Evolutionary conservation across 805 yeast genomes (phyloP), one percentile per base, ranked within the genome.

Genomic region (Metschnikowia cubensis): DNA sequence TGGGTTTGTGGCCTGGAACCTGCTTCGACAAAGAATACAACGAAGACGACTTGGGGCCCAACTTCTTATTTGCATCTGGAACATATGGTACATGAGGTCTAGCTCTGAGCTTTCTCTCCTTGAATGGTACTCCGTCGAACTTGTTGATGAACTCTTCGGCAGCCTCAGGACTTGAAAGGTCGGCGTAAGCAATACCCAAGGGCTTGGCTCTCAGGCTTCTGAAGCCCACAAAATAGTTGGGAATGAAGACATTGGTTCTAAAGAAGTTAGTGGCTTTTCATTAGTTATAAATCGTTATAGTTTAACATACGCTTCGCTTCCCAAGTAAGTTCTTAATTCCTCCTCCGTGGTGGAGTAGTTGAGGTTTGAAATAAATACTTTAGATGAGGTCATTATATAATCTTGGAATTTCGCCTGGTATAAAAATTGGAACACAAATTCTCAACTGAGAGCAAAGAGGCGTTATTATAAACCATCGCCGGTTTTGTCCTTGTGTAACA

Each of bases 361-460:
- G 49, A 84, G 70, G 62, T 84, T 84, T 50, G 79, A 76, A 49
- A 84, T 67, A 54, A 77, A 79, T 32, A 83, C 71, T 51, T 56
- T 53, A 48, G 42, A 47, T 46, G 52, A 50, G 50, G 36, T 31
- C 42, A 36, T 45, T 18, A 37, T 33, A 25, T 39, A 20, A 33
- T 33, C 33, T 20, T 32, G 31, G 17, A 42, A 39, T 7, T 18
- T 13, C 14, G 34, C 34, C 35, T 33, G 6, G 4, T 25, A 33
- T 14, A 10, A 33, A 42, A 32, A 4, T 33, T 33, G 18, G 45
- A 35, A 35, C 22, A 35, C 31, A 25, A 43, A 43, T 15, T 43
- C 39, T 35, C 25, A 11, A 15, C 8, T 2, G 31, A 21, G 45
- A 32, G 45, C 37, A 21, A 7, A 8, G 34, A 14, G 42, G 42